A percentile compares a stretch with the other conserved stretches of the same genome.
phyloP scores from a whole-genome alignment of 148 eudicot species.

The Vaccinium macrocarpon region DNA sequence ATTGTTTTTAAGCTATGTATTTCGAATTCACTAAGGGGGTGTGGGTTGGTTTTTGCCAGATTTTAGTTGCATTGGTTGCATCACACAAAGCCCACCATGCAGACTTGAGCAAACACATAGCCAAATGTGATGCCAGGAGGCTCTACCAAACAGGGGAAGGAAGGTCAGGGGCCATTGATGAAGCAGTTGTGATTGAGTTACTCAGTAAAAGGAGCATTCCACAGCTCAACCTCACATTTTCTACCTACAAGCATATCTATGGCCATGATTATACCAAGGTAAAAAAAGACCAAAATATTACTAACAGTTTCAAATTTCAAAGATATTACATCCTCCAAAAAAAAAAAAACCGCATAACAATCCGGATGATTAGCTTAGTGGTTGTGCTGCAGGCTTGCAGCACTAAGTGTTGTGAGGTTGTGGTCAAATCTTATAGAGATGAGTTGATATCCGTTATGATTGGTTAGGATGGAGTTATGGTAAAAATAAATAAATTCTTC shows the following conservation, averaged over 20 bases:
- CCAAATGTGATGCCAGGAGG: slow-evolving; percentile 74
- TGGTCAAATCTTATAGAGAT: no score
- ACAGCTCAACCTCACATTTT: slow-evolving; percentile 63
- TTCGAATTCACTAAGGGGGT: not conserved
- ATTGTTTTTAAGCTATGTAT: not conserved
- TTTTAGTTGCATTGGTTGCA: slow-evolving; percentile 68
- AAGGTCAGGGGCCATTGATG: slow-evolving; percentile 43
- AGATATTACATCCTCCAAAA: no score
- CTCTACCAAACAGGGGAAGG: slow-evolving; percentile 73
- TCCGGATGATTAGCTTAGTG: no score
- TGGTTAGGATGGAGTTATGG: no score
- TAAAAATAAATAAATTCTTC: no score
- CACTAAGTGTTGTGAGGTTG: no score
- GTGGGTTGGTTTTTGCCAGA: slow-evolving; percentile 31
- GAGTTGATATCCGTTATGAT: no score
- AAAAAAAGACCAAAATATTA: not conserved
- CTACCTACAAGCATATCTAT: slow-evolving; percentile 62
- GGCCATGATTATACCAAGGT: slow-evolving; percentile 70
- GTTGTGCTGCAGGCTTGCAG: no score
- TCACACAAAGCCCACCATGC: slow-evolving; percentile 75
- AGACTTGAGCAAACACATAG: slow-evolving; percentile 68
- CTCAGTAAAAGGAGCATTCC: slow-evolving; percentile 77
- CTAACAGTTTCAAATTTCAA: no score
- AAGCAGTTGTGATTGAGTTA: slow-evolving; percentile 68
- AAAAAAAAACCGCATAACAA: no score